These are phyloP conservation scores for Parachlorella kessleri DNA, from an alignment of 139 green algal genomes.

Conservation along the genomic window DNA sequence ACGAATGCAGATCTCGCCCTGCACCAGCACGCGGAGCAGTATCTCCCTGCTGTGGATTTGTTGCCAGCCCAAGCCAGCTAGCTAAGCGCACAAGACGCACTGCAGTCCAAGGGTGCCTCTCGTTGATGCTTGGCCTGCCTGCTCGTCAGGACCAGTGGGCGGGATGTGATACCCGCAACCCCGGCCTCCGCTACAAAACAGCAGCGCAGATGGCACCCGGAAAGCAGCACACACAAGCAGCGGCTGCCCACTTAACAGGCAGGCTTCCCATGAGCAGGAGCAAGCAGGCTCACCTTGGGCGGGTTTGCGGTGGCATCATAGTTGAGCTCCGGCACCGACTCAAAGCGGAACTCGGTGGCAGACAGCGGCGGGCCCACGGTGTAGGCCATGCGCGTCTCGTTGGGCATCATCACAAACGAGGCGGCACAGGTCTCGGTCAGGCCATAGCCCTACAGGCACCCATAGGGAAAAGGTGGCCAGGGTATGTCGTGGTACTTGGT, in stretches of 20 bases:
- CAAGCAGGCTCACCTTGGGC: conserved; percentile 39
- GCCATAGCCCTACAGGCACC: conserved; percentile 81
- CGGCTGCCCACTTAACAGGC: not conserved
- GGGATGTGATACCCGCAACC: no score
- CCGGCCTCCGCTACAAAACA: no score
- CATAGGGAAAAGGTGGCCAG: no score
- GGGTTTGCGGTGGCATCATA: conserved; percentile 51
- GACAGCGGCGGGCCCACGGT: conserved; percentile 76
- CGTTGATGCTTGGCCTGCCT: no score
- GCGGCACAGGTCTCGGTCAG: conserved; percentile 89
- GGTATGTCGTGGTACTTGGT: no score
- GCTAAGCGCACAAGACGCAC: no score
- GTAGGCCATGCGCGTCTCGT: conserved; percentile 45
- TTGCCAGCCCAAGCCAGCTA: no score
- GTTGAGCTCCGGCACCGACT: conserved; percentile 63
- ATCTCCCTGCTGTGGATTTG: no score
- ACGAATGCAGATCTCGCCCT: conserved; percentile 80
- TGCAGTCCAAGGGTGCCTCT: no score
- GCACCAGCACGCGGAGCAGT: not conserved
- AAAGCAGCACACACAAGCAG: no score
- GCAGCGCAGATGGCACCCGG: no score
- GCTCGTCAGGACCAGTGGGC: no score
- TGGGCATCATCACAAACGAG: conserved; percentile 67
- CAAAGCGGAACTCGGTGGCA: conserved; percentile 60
- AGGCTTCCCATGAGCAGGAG: not conserved